Conservation (phyloP, 176 grass and related monocot genomes). For the Carex kokanica region DNA sequence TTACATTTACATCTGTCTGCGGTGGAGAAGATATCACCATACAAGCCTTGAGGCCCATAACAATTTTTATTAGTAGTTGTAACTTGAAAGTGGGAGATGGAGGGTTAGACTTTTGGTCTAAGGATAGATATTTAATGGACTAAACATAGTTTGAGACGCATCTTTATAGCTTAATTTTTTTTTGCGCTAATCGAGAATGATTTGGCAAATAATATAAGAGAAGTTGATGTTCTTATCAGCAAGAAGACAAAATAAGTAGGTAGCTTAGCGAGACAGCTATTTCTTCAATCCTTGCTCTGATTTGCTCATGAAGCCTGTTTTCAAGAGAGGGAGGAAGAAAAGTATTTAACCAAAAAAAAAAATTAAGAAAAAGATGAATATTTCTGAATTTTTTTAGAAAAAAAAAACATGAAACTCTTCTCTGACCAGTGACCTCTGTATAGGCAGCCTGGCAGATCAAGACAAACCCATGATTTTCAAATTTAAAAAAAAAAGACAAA, state of each 20-base stretch:
- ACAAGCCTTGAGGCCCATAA: no score
- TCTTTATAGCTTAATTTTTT: neutral
- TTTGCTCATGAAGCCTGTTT: neutral
- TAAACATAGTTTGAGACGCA: constrained; percentile 4
- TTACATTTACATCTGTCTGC: no score
- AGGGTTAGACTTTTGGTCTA: neutral
- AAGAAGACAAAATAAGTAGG: constrained; percentile 4
- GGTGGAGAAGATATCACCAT: no score
- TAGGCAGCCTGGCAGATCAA: constrained; percentile 12
- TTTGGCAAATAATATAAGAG: neutral
- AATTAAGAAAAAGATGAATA: neutral
- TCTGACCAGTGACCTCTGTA: neutral
- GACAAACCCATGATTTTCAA: constrained; percentile 14
- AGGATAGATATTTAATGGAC: neutral
- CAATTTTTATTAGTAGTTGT: no score
- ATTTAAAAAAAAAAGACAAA: neutral
- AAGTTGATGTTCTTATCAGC: neutral
- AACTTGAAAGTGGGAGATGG: neutral
- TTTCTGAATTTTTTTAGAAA: neutral
- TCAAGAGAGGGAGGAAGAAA: neutral
- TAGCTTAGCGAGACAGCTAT: neutral
- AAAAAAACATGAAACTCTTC: neutral
- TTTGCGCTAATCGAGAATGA: constrained; percentile 15
- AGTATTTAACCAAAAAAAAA: no score
- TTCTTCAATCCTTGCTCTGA: neutral